A percentile compares a stretch with the other conserved stretches of the same genome.
Evolutionary conservation across 768 basidiomycete genomes (phyloP).

Genomic region (Auriscalpium vulgare): DNA sequence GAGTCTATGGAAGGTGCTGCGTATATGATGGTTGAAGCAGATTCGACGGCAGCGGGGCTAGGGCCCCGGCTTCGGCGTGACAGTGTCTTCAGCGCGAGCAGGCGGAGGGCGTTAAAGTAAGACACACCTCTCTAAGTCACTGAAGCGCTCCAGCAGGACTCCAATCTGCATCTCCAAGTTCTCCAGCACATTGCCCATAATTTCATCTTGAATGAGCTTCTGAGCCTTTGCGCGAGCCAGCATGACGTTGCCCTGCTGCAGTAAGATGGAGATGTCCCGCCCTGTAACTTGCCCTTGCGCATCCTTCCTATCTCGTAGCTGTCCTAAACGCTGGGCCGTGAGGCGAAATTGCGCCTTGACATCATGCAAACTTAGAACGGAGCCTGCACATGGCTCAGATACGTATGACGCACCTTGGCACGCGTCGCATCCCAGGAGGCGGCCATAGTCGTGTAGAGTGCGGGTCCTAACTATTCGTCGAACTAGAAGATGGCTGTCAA

Average conservation of each 20-base stretch:
- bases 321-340: conserved; percentile 57
- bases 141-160: conserved; percentile 48
- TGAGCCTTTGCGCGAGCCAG: conserved; percentile 70
- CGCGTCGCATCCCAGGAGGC: conserved; percentile 23
- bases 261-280: conserved; percentile 58
- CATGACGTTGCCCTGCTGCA: conserved; percentile 51
- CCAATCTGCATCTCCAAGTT: conserved; percentile 60
- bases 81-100: background rate
- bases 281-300: conserved; percentile 54
- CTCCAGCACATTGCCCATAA: conserved; percentile 53
- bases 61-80: conserved; percentile 27
- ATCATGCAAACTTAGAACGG: conserved; percentile 4
- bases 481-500: too few relatives aligned
- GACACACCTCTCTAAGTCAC: conserved; percentile 47
- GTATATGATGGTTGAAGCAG: conserved; percentile 60
- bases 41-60: conserved; percentile 52
- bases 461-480: background rate
- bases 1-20: conserved; percentile 48
- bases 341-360: conserved; percentile 53
- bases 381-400: background rate
- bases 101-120: background rate
- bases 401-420: conserved; percentile 21
- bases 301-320: conserved; percentile 63
- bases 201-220: conserved; percentile 56
- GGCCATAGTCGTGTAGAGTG: conserved; percentile 9